Conservation (phyloP, 139 green algal genomes). For the Zygnema circumcarinatum region DNA sequence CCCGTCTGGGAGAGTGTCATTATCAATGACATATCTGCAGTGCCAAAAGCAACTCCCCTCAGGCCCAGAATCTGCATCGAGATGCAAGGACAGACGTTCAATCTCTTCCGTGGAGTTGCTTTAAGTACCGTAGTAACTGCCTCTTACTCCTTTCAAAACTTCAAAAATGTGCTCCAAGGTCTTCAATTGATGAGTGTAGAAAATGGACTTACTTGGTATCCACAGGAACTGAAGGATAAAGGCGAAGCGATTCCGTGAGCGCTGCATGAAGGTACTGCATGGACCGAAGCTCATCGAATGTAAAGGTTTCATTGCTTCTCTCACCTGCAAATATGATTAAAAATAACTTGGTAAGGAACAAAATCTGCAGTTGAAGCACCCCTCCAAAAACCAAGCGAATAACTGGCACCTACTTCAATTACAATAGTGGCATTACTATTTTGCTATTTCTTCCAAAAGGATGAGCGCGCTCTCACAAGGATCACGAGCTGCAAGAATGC, state of each 20-base stretch:
- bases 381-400: background rate
- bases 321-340: background rate
- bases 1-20: conserved; percentile 26
- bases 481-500: background rate
- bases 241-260: conserved; percentile 42
- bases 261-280: conserved; percentile 49
- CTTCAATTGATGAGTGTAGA: conserved; percentile 8
- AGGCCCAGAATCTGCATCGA: background rate
- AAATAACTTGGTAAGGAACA: background rate
- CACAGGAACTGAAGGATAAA: conserved; percentile 43
- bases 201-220: conserved; percentile 50
- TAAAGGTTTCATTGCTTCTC: conserved; percentile 30
- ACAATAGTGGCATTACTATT: background rate
- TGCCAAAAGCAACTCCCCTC: too few species aligned
- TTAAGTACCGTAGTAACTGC: background rate
- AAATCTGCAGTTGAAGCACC: background rate
- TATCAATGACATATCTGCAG: conserved; percentile 14
- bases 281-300: conserved; percentile 35
- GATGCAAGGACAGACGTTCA: background rate
- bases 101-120: background rate
- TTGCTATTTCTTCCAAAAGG: background rate
- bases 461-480: background rate
- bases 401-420: background rate
- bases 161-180: too few species aligned
- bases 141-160: too few species aligned